Conservation (phyloP, 805 yeast species). For the Saccharomycopsis amapae region DNA sequence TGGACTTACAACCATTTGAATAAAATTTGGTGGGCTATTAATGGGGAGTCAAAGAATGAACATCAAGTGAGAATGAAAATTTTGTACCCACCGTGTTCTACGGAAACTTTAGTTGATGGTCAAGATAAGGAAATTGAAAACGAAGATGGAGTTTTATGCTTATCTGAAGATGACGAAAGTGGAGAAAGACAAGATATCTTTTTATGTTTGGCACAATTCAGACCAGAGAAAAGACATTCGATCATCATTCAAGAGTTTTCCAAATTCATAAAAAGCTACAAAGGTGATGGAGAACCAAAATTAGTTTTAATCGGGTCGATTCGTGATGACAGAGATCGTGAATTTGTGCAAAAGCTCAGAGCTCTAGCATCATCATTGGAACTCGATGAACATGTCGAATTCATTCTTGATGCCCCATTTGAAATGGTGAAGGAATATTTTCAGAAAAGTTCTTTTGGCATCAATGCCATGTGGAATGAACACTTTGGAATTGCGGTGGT, state of each 20-base stretch:
- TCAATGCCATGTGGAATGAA: constrained; percentile 99
- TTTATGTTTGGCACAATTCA: constrained; percentile 79
- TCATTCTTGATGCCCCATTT: constrained; percentile 71
- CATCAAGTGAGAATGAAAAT: constrained; percentile 34
- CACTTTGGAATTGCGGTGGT: constrained; percentile 98
- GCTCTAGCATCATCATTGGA: constrained; percentile 36
- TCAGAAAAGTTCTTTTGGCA: constrained; percentile 57
- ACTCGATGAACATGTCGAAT: constrained; percentile 39
- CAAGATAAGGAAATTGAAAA: constrained; percentile 23
- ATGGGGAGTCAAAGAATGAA: constrained; percentile 1
- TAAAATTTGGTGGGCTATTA: constrained; percentile 51
- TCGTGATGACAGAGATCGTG: constrained; percentile 58
- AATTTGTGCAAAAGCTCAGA: constrained; percentile 46
- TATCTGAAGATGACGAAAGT: constrained; percentile 7
- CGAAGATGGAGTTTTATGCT: constrained; percentile 3
- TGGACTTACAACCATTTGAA: constrained; percentile 84
- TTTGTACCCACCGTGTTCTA: constrained; percentile 87
- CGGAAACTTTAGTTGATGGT: constrained; percentile 41
- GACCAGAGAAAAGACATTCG: constrained; percentile 89
- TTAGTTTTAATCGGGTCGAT: constrained; percentile 80
- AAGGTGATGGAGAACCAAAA: constrained; percentile 32
- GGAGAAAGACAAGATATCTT: constrained; percentile 34
- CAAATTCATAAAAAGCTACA: constrained; percentile 35
- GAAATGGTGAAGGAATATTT: constrained; percentile 50
- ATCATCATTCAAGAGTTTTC: constrained; percentile 61